Conservation (phyloP, 169 alveolate genomes). For the Cryptosporidium parvum region DNA sequence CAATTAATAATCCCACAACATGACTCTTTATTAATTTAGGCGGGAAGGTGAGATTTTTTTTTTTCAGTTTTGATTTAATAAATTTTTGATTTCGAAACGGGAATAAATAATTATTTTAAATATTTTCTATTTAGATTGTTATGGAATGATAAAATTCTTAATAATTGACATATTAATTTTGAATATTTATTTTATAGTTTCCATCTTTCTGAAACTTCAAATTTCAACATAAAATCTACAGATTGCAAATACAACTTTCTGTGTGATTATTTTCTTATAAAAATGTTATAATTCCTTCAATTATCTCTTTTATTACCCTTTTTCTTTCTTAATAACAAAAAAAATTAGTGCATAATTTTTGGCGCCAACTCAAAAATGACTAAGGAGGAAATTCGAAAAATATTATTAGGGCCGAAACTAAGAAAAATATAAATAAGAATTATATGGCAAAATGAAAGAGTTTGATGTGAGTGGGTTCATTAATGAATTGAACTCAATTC, state of each 20-base stretch:
- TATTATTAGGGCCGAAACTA: background rate
- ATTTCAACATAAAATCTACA: too few relatives aligned
- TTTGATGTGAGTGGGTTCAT: slow-evolving; percentile 33
- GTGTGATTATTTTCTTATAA: background rate
- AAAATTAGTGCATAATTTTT: background rate
- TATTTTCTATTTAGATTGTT: background rate
- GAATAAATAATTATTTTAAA: background rate
- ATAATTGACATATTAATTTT: too few relatives aligned
- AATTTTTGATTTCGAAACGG: too few relatives aligned
- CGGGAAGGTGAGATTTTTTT: background rate
- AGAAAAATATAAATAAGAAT: background rate
- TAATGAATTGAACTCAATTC: slow-evolving; percentile 38
- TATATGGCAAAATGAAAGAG: slow-evolving; percentile 30
- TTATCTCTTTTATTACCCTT: background rate
- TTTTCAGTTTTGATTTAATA: background rate
- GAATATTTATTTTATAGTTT: background rate
- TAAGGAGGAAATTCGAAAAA: background rate
- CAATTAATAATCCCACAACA: background rate
- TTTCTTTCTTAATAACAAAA: background rate
- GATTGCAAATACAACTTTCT: background rate
- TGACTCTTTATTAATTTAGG: background rate
- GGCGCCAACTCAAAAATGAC: background rate
- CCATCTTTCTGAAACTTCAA: too few relatives aligned
- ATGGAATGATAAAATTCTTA: too few relatives aligned
- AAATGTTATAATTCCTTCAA: too few relatives aligned